Conservation (phyloP, 2,329 filamentous ascomycete genomes). For the Botrytis fabae region DNA sequence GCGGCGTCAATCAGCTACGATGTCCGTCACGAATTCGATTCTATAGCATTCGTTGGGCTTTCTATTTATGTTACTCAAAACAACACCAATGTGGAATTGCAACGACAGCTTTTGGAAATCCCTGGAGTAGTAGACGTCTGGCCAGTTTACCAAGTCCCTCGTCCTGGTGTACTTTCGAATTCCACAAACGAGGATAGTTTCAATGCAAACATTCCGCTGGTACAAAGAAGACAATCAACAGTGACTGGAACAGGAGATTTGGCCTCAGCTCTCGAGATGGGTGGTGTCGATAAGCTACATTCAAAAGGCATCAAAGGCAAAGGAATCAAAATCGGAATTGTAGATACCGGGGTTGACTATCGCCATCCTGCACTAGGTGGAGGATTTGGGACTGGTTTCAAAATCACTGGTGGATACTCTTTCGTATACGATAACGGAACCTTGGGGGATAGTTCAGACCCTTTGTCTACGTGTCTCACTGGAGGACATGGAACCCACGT, state of each 20-base stretch:
- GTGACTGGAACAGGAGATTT: neutral
- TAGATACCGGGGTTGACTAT: slow-evolving; percentile 54
- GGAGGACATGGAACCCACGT: slow-evolving; percentile 36
- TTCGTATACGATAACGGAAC: slow-evolving; percentile 52
- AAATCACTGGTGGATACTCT: slow-evolving; percentile 59
- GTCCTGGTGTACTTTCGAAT: neutral
- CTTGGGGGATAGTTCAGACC: slow-evolving; percentile 25
- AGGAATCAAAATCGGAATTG: slow-evolving; percentile 47
- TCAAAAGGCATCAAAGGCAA: slow-evolving; percentile 48
- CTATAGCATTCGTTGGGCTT: slow-evolving; percentile 12
- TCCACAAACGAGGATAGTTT: neutral
- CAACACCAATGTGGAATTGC: neutral
- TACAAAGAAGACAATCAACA: slow-evolving; percentile 10
- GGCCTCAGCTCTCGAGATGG: slow-evolving; percentile 27
- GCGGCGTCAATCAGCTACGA: slow-evolving; percentile 16
- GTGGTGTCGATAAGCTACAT: slow-evolving; percentile 44
- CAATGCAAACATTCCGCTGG: neutral
- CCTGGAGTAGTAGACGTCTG: slow-evolving; percentile 11
- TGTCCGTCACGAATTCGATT: slow-evolving; percentile 23
- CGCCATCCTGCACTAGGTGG: slow-evolving; percentile 63
- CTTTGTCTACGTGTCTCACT: slow-evolving; percentile 28
- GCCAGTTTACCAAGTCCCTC: slow-evolving; percentile 17
- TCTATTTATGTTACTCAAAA: slow-evolving; percentile 11
- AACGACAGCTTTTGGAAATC: slow-evolving; percentile 8
- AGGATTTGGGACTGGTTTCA: slow-evolving; percentile 60